These are phyloP conservation scores for Dendrobium nobile DNA, from an alignment of 106 monocot genomes.

Conservation along the genomic window DNA sequence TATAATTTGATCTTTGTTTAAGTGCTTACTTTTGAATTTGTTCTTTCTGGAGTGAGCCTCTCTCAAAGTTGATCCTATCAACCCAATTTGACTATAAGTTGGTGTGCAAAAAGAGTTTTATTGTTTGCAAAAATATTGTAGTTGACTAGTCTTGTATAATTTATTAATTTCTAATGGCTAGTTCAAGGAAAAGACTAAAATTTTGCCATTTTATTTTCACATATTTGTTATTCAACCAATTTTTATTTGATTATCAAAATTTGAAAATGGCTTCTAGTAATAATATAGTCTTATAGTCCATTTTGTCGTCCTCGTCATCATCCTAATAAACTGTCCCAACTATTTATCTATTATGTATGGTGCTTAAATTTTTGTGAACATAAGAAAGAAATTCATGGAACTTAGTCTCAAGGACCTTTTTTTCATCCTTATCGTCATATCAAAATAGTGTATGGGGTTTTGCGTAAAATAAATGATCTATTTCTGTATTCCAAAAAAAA, in stretches of 20 bases:
- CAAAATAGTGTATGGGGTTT: not conserved
- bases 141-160: not conserved
- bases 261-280: not conserved
- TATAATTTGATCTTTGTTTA: not conserved
- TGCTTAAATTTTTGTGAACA: not conserved
- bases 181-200: not conserved
- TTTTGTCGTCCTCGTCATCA: not conserved
- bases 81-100: not conserved
- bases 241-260: not conserved
- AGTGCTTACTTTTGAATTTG: not conserved
- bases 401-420: not conserved
- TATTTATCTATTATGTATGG: not conserved
- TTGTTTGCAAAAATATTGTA: not conserved
- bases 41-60: not conserved
- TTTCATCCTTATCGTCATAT: not conserved
- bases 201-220: not conserved
- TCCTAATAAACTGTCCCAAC: not conserved
- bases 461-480: not conserved
- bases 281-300: no score
- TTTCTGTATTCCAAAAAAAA: not conserved
- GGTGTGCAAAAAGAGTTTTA: not conserved
- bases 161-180: not conserved
- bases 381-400: not conserved
- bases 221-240: no score
- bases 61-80: not conserved